Conservation (phyloP, 2,329 filamentous ascomycete species). For the Verticillium albo-atrum region DNA sequence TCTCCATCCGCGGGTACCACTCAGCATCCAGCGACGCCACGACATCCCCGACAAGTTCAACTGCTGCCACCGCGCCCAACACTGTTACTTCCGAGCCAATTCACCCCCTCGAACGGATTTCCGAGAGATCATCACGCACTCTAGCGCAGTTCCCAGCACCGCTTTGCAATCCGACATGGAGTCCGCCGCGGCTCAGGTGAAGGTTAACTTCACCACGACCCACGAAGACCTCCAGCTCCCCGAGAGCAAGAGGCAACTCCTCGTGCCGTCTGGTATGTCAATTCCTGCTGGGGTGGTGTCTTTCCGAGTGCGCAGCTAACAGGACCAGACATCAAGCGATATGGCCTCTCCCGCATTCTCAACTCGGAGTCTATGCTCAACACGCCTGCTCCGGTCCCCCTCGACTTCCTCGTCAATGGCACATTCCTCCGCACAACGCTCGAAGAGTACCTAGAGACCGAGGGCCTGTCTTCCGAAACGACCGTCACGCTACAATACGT, state of each 20-base stretch:
- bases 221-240: constrained; percentile 59
- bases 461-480: constrained; percentile 85
- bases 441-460: constrained; percentile 81
- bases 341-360: constrained; percentile 65
- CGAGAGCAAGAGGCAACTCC: constrained; percentile 56
- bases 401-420: constrained; percentile 96
- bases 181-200: constrained; percentile 49
- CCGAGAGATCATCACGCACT: background rate
- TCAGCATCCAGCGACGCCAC: background rate
- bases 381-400: constrained; percentile 63
- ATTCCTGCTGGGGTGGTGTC: background rate
- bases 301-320: background rate
- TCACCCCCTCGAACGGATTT: background rate
- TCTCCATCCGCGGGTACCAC: background rate
- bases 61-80: background rate
- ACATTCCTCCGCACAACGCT: constrained; percentile 85
- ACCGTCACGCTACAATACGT: constrained; percentile 90
- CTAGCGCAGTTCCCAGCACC: background rate
- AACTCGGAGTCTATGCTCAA: constrained; percentile 70
- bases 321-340: constrained; percentile 57
- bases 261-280: constrained; percentile 54
- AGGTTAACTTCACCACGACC: constrained; percentile 63
- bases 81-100: background rate
- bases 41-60: background rate
- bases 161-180: constrained; percentile 22